A percentile compares a stretch with the other conserved stretches of the same genome.
These are phyloP conservation scores for Beverwykella pulmonaria DNA, from an alignment of 495 filamentous ascomycete species.

Conservation along the genomic window DNA sequence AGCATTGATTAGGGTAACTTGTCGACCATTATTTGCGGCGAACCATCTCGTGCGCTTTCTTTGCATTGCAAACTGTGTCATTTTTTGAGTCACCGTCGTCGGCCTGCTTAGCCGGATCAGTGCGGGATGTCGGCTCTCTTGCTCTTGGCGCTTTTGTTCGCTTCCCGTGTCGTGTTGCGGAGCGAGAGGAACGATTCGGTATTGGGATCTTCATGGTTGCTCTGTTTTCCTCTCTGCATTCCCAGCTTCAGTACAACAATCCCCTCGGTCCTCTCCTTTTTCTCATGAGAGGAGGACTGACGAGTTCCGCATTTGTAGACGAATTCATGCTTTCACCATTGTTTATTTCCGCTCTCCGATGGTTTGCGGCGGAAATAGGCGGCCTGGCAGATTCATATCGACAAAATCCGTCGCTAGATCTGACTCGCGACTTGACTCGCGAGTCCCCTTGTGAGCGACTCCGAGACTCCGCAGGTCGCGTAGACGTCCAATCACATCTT, in stretches of 20 bases:
- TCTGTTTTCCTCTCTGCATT: not conserved
- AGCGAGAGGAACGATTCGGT: not conserved
- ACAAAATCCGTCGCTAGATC: not conserved
- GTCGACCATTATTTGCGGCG: not conserved
- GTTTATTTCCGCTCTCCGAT: not conserved
- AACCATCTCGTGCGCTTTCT: not conserved
- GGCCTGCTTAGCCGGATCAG: not conserved
- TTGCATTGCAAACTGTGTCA: not conserved
- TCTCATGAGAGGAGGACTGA: not conserved
- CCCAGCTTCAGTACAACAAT: not conserved
- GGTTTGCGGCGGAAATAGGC: not conserved
- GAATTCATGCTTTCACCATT: constrained; percentile 3
- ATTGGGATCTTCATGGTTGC: constrained; percentile 8
- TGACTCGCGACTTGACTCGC: not conserved
- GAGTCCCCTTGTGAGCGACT: not conserved
- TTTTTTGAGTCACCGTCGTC: not conserved
- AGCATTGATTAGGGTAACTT: constrained; percentile 24
- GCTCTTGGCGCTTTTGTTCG: not conserved
- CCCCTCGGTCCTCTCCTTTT: not conserved
- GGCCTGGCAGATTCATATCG: not conserved
- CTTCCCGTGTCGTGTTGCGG: not conserved
- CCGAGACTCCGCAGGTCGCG: not conserved
- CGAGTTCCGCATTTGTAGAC: not conserved
- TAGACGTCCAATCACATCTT: not conserved
- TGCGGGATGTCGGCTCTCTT: not conserved